Conservation (phyloP, 2,329 filamentous ascomycete species). For the Elsinoe batatas region DNA sequence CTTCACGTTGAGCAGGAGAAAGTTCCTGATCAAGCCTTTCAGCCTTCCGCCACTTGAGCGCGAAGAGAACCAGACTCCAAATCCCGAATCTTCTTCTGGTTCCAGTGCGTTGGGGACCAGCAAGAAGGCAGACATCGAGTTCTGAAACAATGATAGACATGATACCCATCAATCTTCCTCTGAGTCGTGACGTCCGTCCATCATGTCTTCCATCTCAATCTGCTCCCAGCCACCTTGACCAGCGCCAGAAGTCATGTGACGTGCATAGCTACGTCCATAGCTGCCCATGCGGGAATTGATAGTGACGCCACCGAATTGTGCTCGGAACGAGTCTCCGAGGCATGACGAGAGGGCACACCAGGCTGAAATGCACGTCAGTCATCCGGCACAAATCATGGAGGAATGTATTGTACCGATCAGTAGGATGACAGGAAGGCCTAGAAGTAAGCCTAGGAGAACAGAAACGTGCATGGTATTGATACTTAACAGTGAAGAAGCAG, state of each 20-base stretch:
- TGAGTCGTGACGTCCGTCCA: constrained; percentile 28
- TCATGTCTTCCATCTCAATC: constrained; percentile 54
- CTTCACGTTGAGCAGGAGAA: constrained; percentile 76
- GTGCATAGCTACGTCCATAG: constrained; percentile 48
- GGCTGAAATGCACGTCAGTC: constrained; percentile 21
- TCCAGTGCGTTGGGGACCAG: constrained; percentile 26
- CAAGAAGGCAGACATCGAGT: constrained; percentile 64
- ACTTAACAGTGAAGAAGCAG: not conserved
- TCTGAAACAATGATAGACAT: constrained; percentile 36
- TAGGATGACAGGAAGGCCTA: constrained; percentile 14
- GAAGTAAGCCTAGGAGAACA: constrained; percentile 10
- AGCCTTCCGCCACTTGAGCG: constrained; percentile 72
- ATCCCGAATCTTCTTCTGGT: constrained; percentile 30
- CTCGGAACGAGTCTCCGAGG: constrained; percentile 43
- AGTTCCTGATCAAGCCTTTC: constrained; percentile 78
- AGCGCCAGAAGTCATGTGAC: constrained; percentile 44
- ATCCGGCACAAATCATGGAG: not conserved
- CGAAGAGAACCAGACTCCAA: constrained; percentile 57
- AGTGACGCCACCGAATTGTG: constrained; percentile 32
- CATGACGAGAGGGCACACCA: constrained; percentile 48
- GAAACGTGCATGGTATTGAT: not conserved
- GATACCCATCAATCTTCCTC: constrained; percentile 11
- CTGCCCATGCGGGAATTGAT: constrained; percentile 35
- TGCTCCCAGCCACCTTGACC: constrained; percentile 49
- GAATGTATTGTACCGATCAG: constrained; percentile 13